Base-by-base conservation (phyloP, 1,139 yeast genomes). In the Trichomonascaceae sp. region DNA sequence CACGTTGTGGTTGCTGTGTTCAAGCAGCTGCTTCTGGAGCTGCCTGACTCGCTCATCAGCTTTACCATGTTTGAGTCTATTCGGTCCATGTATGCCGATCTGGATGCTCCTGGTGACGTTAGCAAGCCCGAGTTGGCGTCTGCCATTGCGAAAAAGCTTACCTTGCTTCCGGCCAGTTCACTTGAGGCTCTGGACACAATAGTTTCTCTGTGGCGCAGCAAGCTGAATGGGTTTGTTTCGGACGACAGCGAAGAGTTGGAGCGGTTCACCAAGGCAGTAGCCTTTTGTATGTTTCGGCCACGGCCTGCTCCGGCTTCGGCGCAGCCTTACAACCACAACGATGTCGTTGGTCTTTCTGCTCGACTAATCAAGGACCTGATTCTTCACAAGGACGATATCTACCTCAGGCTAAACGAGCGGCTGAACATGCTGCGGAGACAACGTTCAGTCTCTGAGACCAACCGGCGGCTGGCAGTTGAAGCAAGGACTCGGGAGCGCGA, bases 41-140 rank as follows among this genome's bases (percentile, higher is more conserved):
- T 85, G 33, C 95, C 94, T 0, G 87, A 79, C 44, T 76, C 93
- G 0, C 56, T 84, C 25, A 70, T 85, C 9, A 76, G 93, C 1
- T 66, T 69, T 43, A 70, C 72, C 17, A 64, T 73, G 34, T 77
- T 75, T 48, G 89, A 81, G 47, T 60, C 78, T 36, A 64, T 80
- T 43, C 73, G 72, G 48, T 67, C 75, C 2, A 60, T 81, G 26
- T 82, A 80, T 50, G 22, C 29, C n/a, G 37, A 36, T n/a, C n/a
- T n/a, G n/a, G n/a, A n/a, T n/a, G n/a, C n/a, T n/a, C n/a, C n/a
- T n/a, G n/a, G n/a, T n/a, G n/a, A n/a, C n/a, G n/a, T n/a, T n/a
- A 43, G 35, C 5, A 29, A 30, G 2, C 28, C 38, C 8, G 25
- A 32, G 17, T 20, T 38, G 1, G 47, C 40, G 14, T 6, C 6